Base-by-base conservation (phyloP, 331 rosid species). In the Cydonia oblonga region DNA sequence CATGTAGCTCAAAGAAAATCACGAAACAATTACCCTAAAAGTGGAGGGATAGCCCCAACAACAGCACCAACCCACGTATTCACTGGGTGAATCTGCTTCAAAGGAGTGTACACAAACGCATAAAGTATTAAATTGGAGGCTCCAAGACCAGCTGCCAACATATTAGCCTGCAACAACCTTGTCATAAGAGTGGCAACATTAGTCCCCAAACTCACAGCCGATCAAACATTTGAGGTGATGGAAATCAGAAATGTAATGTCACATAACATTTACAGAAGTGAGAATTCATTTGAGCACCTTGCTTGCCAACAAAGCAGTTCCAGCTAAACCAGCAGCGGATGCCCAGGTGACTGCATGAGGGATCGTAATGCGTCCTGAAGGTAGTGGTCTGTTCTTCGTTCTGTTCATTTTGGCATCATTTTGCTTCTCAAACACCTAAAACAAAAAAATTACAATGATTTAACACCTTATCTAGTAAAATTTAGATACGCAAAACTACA, bases 1-100 rank as follows among this genome's bases (percentile, higher is more conserved):
- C 20, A 14, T 46, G 19, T 30, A 69, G 53, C 6, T 25, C 74
- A 66, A 71, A 59, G 4, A 68, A 68, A 74, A 3, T 51, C 14
- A 20, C 33, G 38, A 57, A 9, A 33, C 60, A 52, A 26, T 76
- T 91, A 91, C 98, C 98, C 98, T 72, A 93, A 81, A 80, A 93
- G 98, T 69, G 98, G 98, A 23, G 98, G 97, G 78, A 93, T 89
- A 57, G 98, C 98, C 60, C 98, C 98, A 28, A 93, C 98, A 63
- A 93, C 80, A 66, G 98, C 98, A 49, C 98, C 98, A 71, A 93
- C 96, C 98, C 98, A 93, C 32, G 97, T 91, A 81, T 93, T 93
- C 54, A 93, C 84, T 8, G 95, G 97, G 84, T 93, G 98, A 80
- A 93, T 91, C 86, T 89, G 98, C 87, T 93, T 93, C 79, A 93